Percentiles rank a stretch among this genome's conserved stretches.
Conservation (phyloP, 306 rosid genomes). For the Fragaria nilgerrensis region DNA sequence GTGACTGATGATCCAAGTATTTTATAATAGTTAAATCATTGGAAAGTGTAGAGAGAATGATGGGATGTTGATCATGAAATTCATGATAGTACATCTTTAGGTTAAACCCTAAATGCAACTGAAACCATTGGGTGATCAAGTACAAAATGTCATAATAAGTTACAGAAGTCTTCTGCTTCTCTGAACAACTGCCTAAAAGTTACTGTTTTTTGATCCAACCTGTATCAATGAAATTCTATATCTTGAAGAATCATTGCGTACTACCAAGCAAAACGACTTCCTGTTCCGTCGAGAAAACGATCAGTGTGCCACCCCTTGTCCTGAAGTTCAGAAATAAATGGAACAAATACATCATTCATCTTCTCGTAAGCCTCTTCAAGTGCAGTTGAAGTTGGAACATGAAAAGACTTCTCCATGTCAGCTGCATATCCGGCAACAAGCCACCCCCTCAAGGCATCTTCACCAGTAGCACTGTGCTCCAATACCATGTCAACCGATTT, state of each 20-base stretch:
- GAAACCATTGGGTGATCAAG: not conserved
- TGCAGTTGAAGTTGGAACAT: constrained; percentile 34
- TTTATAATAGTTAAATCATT: not conserved
- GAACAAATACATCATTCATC: constrained; percentile 59
- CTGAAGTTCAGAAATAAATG: constrained; percentile 64
- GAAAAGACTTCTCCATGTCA: constrained; percentile 37
- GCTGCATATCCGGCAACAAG: constrained; percentile 82
- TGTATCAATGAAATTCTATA: constrained; percentile 4
- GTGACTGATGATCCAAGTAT: too few species aligned
- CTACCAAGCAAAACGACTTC: constrained; percentile 65
- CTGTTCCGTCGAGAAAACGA: constrained; percentile 81
- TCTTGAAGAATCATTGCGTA: not conserved
- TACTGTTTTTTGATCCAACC: not conserved
- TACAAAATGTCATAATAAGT: not conserved
- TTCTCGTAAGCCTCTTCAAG: constrained; percentile 66
- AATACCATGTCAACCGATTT: constrained; percentile 74
- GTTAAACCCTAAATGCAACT: not conserved
- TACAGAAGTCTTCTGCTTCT: not conserved
- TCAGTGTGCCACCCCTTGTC: constrained; percentile 97
- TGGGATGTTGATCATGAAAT: not conserved
- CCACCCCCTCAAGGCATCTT: constrained; percentile 96
- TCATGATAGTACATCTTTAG: too few species aligned
- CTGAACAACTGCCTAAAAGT: not conserved
- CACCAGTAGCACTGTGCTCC: constrained; percentile 75
- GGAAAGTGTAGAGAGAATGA: not conserved